Base-by-base conservation (phyloP, 345 rosid genomes). In the Euphorbia peplus region DNA sequence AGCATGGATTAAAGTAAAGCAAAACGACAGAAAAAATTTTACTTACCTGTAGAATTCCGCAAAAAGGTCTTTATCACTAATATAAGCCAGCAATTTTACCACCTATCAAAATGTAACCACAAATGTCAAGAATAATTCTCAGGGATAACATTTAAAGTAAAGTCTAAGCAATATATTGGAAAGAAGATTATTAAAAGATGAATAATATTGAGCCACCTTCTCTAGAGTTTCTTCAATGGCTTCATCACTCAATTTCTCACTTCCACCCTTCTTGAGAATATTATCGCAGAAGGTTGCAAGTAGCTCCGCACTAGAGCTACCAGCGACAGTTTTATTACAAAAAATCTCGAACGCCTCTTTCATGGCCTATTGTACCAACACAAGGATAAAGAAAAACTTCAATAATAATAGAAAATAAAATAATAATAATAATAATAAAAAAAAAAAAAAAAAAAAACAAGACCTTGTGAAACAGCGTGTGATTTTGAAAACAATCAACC, bases 31-130 rank as follows among this genome's bases (percentile, higher is more conserved):
- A 50, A 52, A 54, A 59, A 60, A 21, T 64, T 53, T 30, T 6
- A 18, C 66, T n/a, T n/a, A 88, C 97, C 95, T 81, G 70, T 89
- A 89, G 66, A 89, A 91, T 73, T 91, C 97, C 0, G 92, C 97
- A 68, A 86, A 91, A 60, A 91, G 86, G 72, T 91, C 97, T 76
- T 91, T 91, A 69, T 91, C 96, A 51, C 92, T 83, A 39, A 86
- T 86, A 62, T 89, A 89, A 1, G 89, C 96, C 68, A 91, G 96
- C 80, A 92, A 78, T 81, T 90, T 92, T 59, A 95, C 98, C 1
- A 92, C n/a, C n/a, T n/a, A n/a, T n/a, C n/a, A n/a, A n/a, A n/a
- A n/a, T n/a, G n/a, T n/a, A n/a, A n/a, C n/a, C n/a, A n/a, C n/a
- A n/a, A n/a, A n/a, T n/a, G n/a, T n/a, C n/a, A n/a, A n/a, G n/a